Evolutionary conservation across 192 early-diverging fungal species (phyloP), one percentile per base, ranked within the genome.

Genomic region (Coemansia sp.): DNA sequence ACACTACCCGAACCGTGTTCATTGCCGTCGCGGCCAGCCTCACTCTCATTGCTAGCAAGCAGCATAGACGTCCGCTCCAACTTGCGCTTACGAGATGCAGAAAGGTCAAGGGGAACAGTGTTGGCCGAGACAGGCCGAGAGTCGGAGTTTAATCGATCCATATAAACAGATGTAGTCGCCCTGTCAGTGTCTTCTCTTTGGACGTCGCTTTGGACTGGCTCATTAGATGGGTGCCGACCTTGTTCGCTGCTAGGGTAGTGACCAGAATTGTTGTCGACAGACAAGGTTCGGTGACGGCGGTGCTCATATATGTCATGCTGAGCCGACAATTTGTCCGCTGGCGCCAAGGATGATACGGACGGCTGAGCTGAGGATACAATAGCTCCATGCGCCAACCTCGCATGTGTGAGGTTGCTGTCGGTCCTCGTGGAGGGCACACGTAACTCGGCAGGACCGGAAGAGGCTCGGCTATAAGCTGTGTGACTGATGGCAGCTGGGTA

Each of bases 11-110:
- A 15, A 20, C 54, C 29, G 27, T 31, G 54, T 13, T 57, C 54
- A 1, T 33, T 57, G 54, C 5, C 54, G 16, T 60, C 18, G 7
- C 16, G 16, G 16, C n/a, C 15, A 33, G 57, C 13, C 31, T 9
- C 33, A 2, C 33, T 60, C 11, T 1, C 16, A 13, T 36, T 33
- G 15, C 16, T 18, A 65, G 63, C 41, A 6, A 27, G 5, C 27
- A 51, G 6, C 29, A 33, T n/a, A 18, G 57, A 60, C 5, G 57
- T 33, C 9, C 55, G 59, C 10, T 70, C 66, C 2, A 71, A 46
- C 67, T 68, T 75, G 70, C 73, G 78, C 54, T 75, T 80, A 29
- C 67, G 74, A 40, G 68, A n/a, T 2, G 27, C 13, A 29, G 54
- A 29, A 36, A 13, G 3, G n/a, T 31, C 29, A 16, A 18, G 16